phyloP scores from a whole-genome alignment of 805 yeast genomes.

The Huiozyma naganishii region DNA sequence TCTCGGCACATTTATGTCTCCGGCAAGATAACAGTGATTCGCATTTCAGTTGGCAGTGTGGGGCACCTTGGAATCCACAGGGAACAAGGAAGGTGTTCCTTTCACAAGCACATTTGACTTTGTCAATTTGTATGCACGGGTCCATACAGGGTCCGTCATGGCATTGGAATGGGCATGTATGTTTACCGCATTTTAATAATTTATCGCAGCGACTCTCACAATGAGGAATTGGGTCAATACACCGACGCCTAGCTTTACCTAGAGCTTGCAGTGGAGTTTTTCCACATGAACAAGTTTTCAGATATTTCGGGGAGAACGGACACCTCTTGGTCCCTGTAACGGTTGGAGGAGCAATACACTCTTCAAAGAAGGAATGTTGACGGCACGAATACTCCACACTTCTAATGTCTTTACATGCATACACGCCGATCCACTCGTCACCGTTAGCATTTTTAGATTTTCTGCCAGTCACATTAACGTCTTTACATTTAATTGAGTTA shows the following conservation, averaged over 20 bases:
- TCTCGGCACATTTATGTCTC: conserved; percentile 59
- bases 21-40: conserved; percentile 67
- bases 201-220: conserved; percentile 61
- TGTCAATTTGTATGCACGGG: conserved; percentile 47
- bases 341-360: conserved; percentile 26
- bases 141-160: conserved; percentile 68
- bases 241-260: conserved; percentile 36
- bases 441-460: conserved; percentile 18
- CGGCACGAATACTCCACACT: conserved; percentile 51
- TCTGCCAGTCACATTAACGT: conserved; percentile 35
- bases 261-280: conserved; percentile 38
- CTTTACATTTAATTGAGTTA: conserved; percentile 26
- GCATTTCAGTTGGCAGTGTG: conserved; percentile 64
- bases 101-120: conserved; percentile 53
- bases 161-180: conserved; percentile 52
- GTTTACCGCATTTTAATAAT: conserved; percentile 61
- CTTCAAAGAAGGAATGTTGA: conserved; percentile 45
- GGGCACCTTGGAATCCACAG: conserved; percentile 46
- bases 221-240: conserved; percentile 72
- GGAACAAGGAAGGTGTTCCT: conserved; percentile 47
- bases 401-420: conserved; percentile 37
- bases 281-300: conserved; percentile 76
- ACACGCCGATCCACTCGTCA: conserved; percentile 41
- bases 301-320: conserved; percentile 47
- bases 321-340: conserved; percentile 33